Base-by-base conservation (phyloP, 768 basidiomycete genomes). In the Kwoniella heveanensis region DNA sequence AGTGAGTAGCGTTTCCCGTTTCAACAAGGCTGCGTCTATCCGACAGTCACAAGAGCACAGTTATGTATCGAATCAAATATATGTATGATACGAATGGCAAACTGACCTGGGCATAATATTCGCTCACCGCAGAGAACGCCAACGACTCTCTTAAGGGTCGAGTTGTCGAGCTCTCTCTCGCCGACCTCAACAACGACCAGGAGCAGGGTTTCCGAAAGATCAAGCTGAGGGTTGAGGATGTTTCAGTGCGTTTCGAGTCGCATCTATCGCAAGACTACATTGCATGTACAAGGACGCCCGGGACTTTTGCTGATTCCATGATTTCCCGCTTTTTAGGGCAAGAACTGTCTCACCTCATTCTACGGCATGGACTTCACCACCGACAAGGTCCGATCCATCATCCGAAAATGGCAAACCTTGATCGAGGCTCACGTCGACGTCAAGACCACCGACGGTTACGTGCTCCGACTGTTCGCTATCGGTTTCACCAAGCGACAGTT, bases 331-430 rank as follows among this genome's bases (percentile, higher is more conserved):
- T n/a, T 57, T 64, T 90, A 96, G 84, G 96, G 96, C 84, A 95
- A 94, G 86, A 96, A 92, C 86, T 96, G 93, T 85, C 86, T 98
- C 60, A 98, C 96, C 81, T 95, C 94, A 83, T 99, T 99, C 91
- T 90, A 95, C 83, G 96, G 96, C 81, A 98, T 99, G 95, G 92
- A 95, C 84, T 97, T 99, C 85, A 98, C 96, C 67, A 96, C 95
- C 63, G 96, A 99, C 88, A 98, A 98, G 84, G 89, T 98, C 71
- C 93, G 96, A 61, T 98, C 96, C 54, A 93, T 99, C 79, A 96
- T 99, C 75, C 91, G 95, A 82, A 99, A 98, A 84, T 99, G 96
- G 96, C 96, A 98, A 83, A 88, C 95, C 21, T 90, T 98, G 79
- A 94, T 99, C 77, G 96, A 98, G 84, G 96, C 96, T 39, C 91